Conservation (phyloP, 2,329 filamentous ascomycete species). For the Aspergillus japonicus region DNA sequence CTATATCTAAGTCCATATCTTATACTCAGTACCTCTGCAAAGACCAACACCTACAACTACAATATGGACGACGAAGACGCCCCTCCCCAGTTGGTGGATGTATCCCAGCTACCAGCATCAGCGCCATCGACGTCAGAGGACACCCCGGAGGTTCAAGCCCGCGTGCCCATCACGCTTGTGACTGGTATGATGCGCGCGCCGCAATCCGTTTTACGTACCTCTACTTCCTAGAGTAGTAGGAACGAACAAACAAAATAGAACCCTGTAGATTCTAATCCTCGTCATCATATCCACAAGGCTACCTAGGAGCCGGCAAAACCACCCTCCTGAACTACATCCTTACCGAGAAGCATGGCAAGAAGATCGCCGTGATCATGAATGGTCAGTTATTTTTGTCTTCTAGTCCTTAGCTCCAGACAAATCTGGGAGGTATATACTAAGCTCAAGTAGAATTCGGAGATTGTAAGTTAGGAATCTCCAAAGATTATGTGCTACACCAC, state of each 20-base stretch:
- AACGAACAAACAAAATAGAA: not conserved
- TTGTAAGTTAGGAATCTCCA: conserved; percentile 52
- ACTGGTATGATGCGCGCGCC: conserved; percentile 40
- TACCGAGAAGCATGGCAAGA: conserved; percentile 92
- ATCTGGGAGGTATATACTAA: not conserved
- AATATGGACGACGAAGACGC: conserved; percentile 44
- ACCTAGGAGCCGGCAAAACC: conserved; percentile 93
- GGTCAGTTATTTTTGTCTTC: conserved; percentile 51
- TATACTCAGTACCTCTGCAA: not conserved
- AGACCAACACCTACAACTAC: not conserved
- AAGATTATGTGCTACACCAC: not conserved
- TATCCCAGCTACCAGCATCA: conserved; percentile 29
- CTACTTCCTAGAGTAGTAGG: not conserved
- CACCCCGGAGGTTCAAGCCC: conserved; percentile 28
- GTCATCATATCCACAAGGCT: conserved; percentile 56
- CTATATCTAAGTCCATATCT: not conserved
- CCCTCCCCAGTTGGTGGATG: conserved; percentile 46
- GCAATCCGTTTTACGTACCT: not conserved
- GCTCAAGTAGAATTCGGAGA: conserved; percentile 70
- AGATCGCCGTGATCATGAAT: conserved; percentile 96
- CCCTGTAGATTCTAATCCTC: not conserved
- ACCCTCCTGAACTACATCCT: conserved; percentile 95
- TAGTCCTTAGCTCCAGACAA: not conserved
- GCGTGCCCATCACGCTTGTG: conserved; percentile 52
- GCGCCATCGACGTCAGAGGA: conserved; percentile 28